These are phyloP conservation scores for Aspergillus calidoustus DNA, from an alignment of 2,329 filamentous ascomycete genomes.

Conservation along the genomic window DNA sequence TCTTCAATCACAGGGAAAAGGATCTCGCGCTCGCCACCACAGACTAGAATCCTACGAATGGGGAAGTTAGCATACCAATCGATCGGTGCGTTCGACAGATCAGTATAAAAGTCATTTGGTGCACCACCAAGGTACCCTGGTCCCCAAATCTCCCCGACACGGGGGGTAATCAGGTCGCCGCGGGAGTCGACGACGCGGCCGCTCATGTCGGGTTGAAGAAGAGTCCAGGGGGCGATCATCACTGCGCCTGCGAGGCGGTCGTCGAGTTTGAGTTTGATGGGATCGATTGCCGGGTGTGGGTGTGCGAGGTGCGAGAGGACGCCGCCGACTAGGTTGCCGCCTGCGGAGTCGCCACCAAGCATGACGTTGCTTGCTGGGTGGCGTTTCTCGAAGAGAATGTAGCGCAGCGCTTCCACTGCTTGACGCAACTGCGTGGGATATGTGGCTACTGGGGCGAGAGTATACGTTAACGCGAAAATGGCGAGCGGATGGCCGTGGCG, in stretches of 20 bases:
- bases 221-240: slow-evolving; percentile 63
- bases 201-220: slow-evolving; percentile 52
- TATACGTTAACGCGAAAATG: slow-evolving; percentile 62
- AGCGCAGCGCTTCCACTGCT: slow-evolving; percentile 45
- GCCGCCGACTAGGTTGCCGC: slow-evolving; percentile 47
- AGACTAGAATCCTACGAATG: slow-evolving; percentile 56
- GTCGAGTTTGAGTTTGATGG: slow-evolving; percentile 41
- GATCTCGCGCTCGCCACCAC: slow-evolving; percentile 61
- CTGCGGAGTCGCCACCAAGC: slow-evolving; percentile 51
- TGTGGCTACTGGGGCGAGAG: slow-evolving; percentile 53
- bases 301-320: slow-evolving; percentile 53
- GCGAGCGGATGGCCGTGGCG: slow-evolving; percentile 49
- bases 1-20: slow-evolving; percentile 60
- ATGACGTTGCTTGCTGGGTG: slow-evolving; percentile 42
- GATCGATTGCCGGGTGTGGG: slow-evolving; percentile 58
- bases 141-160: slow-evolving; percentile 52
- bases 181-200: slow-evolving; percentile 52
- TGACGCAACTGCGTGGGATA: slow-evolving; percentile 52
- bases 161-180: slow-evolving; percentile 56
- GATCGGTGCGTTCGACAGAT: slow-evolving; percentile 53
- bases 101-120: slow-evolving; percentile 56
- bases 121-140: slow-evolving; percentile 51
- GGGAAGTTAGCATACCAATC: slow-evolving; percentile 60
- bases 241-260: slow-evolving; percentile 55
- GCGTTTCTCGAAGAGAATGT: slow-evolving; percentile 41